Base-by-base conservation (phyloP, 2,329 filamentous ascomycete genomes). In the Alternaria brassicae region DNA sequence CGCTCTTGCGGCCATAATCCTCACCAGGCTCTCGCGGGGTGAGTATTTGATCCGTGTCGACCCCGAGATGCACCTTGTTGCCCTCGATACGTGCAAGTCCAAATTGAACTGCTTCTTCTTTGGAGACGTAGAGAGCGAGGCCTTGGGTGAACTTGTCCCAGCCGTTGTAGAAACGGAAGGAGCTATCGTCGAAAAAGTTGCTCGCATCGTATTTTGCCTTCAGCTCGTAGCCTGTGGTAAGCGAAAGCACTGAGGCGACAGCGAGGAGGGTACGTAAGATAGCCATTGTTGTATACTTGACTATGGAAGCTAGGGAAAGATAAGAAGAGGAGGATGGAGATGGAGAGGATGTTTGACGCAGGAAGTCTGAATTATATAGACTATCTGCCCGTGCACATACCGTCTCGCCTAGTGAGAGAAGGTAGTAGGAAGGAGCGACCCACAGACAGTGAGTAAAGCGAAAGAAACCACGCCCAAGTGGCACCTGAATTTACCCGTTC, bases 41-140 rank as follows among this genome's bases (percentile, higher is more conserved):
- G 25, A 17, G 42, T n/a, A 37, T 34, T 25, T 58, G 28, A 15
- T 48, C 37, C 45, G 17, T 63, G 48, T 74, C 71, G 17, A 69
- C 71, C 7, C 70, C 67, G 10, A 74, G 60, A 60, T 59, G 67
- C 36, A 73, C 60, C 34, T 60, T 67, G 30, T 51, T 51, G 27
- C 57, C 54, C 13, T 56, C 32, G 45, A 56, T 63, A 19, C 53
- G 60, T 8, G 69, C 64, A 30, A 73, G 62, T 6, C 65, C 65
- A 13, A 50, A 50, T 4, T 53, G 51, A 13, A 58, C 50, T n/a
- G 70, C 69, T 28, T 61, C 61, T 15, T 57, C 37, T 23, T 68
- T 60, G 23, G 61, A 58, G 30, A 69, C 41, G 48, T 73, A 73
- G 52, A 63, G 59, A 37, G 71, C 67, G 45, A 58, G 68, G 21